Conservation (phyloP, 2,329 filamentous ascomycete species). For the Paecilomyces fulvus region DNA sequence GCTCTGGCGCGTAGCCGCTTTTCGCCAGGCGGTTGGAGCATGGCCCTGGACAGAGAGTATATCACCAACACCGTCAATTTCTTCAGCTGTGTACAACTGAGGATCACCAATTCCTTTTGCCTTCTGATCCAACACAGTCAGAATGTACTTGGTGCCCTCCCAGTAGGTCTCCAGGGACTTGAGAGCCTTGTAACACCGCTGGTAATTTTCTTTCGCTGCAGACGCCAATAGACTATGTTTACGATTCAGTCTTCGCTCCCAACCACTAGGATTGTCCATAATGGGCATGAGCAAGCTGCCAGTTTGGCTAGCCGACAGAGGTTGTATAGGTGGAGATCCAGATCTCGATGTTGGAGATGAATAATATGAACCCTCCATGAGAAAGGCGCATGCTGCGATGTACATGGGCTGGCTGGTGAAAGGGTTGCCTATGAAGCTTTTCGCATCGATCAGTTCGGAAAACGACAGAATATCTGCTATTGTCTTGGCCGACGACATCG, state of each 20-base stretch:
- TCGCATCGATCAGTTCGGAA: conserved; percentile 74
- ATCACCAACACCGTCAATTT: conserved; percentile 64
- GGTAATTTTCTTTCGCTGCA: conserved; percentile 78
- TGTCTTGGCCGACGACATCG: conserved; percentile 84
- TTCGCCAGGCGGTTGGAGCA: conserved; percentile 44
- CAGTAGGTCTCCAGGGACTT: conserved; percentile 76
- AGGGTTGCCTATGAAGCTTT: conserved; percentile 78
- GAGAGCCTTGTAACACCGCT: conserved; percentile 74
- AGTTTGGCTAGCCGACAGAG: conserved; percentile 22
- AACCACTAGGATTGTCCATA: conserved; percentile 18
- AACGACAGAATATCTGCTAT: conserved; percentile 84
- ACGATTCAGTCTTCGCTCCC: conserved; percentile 27
- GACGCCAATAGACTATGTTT: conserved; percentile 72
- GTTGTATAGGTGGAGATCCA: conserved; percentile 39
- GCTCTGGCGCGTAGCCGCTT: conserved; percentile 23
- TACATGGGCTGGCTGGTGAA: conserved; percentile 89
- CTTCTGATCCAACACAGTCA: conserved; percentile 80
- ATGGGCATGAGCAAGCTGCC: conserved; percentile 28
- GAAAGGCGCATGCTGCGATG: conserved; percentile 79
- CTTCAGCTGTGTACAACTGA: conserved; percentile 57
- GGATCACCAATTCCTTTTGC: conserved; percentile 78
- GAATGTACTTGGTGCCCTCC: conserved; percentile 78
- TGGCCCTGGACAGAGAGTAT: conserved; percentile 44
- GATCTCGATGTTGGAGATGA: conserved; percentile 59
- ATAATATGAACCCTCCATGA: conserved; percentile 70